A percentile compares a stretch with the other conserved stretches of the same genome.
These are phyloP conservation scores for Pseudopyricularia cyperi DNA, from an alignment of 2,329 filamentous ascomycete species.

Conservation along the genomic window DNA sequence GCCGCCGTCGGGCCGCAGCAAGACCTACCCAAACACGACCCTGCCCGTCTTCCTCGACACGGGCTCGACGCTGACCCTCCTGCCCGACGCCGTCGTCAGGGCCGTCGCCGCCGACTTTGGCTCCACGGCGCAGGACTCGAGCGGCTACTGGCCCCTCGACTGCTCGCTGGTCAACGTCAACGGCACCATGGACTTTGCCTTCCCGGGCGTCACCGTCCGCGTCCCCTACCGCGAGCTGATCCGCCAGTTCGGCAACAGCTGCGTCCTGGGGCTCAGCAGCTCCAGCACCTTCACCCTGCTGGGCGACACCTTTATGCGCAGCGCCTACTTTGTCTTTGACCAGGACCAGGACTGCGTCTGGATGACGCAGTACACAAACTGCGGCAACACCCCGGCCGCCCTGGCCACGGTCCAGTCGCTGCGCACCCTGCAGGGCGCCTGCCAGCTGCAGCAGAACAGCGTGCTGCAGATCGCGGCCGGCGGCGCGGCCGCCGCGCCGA, in stretches of 20 bases:
- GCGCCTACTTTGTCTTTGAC: constrained; percentile 41
- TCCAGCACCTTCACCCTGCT: constrained; percentile 35
- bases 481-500: neutral
- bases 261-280: constrained; percentile 36
- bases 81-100: constrained; percentile 44
- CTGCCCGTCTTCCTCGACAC: constrained; percentile 56
- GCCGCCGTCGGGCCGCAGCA: constrained; percentile 19
- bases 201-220: constrained; percentile 30
- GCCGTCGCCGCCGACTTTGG: constrained; percentile 36
- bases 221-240: constrained; percentile 38
- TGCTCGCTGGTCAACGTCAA: constrained; percentile 25
- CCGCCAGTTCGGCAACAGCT: constrained; percentile 21
- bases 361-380: constrained; percentile 37
- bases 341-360: constrained; percentile 33
- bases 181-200: constrained; percentile 35
- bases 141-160: constrained; percentile 32
- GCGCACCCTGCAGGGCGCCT: constrained; percentile 6
- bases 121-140: constrained; percentile 19
- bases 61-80: constrained; percentile 54
- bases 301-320: constrained; percentile 45
- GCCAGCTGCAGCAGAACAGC: neutral
- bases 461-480: neutral
- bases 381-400: constrained; percentile 31
- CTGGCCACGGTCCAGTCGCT: constrained; percentile 6
- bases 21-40: constrained; percentile 21